Conservation (phyloP, 768 basidiomycete genomes). For the Agaricus subrufescens region DNA sequence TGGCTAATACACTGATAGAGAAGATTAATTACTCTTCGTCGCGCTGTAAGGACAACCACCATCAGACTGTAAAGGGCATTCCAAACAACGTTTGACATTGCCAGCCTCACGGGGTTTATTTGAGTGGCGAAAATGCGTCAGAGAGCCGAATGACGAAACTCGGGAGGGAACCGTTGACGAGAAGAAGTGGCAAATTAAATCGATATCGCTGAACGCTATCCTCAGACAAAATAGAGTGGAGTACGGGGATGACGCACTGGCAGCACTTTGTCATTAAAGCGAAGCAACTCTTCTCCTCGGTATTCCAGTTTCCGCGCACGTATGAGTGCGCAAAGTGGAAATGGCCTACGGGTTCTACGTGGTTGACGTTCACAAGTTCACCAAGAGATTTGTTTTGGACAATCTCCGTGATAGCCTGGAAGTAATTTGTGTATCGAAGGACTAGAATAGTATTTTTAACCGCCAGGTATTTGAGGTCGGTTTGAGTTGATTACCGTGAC, state of each 20-base stretch:
- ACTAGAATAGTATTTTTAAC: slow-evolving; percentile 37
- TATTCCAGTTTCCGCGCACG: slow-evolving; percentile 79
- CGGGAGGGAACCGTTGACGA: slow-evolving; percentile 57
- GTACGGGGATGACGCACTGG: slow-evolving; percentile 52
- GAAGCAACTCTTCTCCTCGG: slow-evolving; percentile 67
- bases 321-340: slow-evolving; percentile 90
- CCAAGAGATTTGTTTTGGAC: slow-evolving; percentile 71
- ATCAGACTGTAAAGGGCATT: slow-evolving; percentile 67
- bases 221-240: slow-evolving; percentile 3
- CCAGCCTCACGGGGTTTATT: slow-evolving; percentile 70
- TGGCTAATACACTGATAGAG: not conserved
- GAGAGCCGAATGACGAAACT: slow-evolving; percentile 83
- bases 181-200: slow-evolving; percentile 77
- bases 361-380: slow-evolving; percentile 75
- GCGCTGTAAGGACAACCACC: slow-evolving; percentile 73
- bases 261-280: slow-evolving; percentile 87
- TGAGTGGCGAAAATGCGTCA: slow-evolving; percentile 75
- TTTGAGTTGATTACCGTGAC: slow-evolving; percentile 59
- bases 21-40: slow-evolving; percentile 60
- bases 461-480: not conserved
- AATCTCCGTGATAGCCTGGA: slow-evolving; percentile 60
- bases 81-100: slow-evolving; percentile 64
- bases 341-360: slow-evolving; percentile 83
- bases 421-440: slow-evolving; percentile 85
- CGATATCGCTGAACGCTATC: slow-evolving; percentile 62